These are phyloP conservation scores for Ramicandelaber brevisporus DNA, from an alignment of 192 early-diverging fungal species.

Conservation along the genomic window DNA sequence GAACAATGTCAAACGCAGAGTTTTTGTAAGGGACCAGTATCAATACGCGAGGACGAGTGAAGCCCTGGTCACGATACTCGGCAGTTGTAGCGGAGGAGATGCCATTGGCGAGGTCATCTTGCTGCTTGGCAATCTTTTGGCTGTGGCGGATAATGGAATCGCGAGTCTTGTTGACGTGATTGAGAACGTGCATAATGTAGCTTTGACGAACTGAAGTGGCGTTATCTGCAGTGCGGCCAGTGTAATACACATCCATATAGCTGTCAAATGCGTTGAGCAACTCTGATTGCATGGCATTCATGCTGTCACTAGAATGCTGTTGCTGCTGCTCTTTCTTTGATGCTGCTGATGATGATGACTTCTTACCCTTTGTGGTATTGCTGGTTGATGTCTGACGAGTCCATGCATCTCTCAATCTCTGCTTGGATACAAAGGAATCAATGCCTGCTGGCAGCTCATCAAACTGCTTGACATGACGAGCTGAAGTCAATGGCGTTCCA, in stretches of 20 bases:
- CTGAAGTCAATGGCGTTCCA: no score
- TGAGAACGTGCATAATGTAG: constrained; percentile 66
- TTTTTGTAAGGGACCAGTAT: constrained; percentile 76
- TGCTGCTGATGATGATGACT: constrained; percentile 6
- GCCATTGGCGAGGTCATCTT: constrained; percentile 24
- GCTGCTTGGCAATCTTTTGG: constrained; percentile 54
- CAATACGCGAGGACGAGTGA: constrained; percentile 77
- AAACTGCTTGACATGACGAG: not conserved
- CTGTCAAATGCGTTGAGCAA: constrained; percentile 34
- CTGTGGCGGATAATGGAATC: constrained; percentile 28
- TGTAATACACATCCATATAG: constrained; percentile 56
- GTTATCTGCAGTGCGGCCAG: constrained; percentile 27
- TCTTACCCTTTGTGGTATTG: constrained; percentile 12
- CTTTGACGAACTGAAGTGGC: constrained; percentile 38
- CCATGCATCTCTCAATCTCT: not conserved
- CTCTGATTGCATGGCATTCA: constrained; percentile 26
- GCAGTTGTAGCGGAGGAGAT: constrained; percentile 28
- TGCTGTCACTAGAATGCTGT: constrained; percentile 1
- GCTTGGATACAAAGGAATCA: constrained; percentile 1
- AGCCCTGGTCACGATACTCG: constrained; percentile 85
- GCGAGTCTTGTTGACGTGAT: constrained; percentile 70
- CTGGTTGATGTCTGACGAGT: constrained; percentile 2
- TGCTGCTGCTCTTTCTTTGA: constrained; percentile 1
- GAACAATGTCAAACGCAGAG: constrained; percentile 49
- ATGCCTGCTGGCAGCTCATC: constrained; percentile 1